Evolutionary conservation across 1,139 yeast species (phyloP).

Genomic region (Dujonia santamariae): DNA sequence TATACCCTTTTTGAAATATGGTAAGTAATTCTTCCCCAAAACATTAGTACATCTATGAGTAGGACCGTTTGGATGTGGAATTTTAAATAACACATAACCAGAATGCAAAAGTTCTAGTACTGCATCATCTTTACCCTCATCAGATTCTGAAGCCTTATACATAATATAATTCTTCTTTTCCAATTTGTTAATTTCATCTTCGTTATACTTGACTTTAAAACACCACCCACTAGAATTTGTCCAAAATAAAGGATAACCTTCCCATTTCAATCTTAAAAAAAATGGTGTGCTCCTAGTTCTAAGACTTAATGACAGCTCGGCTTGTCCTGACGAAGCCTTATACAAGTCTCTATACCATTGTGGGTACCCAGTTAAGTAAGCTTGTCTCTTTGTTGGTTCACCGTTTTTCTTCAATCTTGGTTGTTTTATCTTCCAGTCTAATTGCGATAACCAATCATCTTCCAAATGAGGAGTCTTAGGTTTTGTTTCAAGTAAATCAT

Average conservation of each 20-base stretch:
- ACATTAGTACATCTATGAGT: conserved; percentile 71
- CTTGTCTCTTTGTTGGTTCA: conserved; percentile 70
- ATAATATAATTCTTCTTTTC: conserved; percentile 50
- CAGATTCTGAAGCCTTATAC: conserved; percentile 19
- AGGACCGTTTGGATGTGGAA: conserved; percentile 94
- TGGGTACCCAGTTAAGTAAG: conserved; percentile 84
- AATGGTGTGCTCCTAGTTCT: conserved; percentile 77
- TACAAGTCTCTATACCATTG: conserved; percentile 86
- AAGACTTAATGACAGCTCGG: conserved; percentile 58
- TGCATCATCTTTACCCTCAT: neutral
- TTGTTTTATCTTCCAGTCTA: conserved; percentile 79
- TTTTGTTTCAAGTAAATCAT: conserved; percentile 46
- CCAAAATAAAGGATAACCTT: conserved; percentile 80
- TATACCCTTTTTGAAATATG: conserved; percentile 70
- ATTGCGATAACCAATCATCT: conserved; percentile 80
- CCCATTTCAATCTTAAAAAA: conserved; percentile 79
- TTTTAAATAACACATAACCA: conserved; percentile 48
- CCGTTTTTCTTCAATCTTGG: conserved; percentile 67
- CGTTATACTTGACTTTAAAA: conserved; percentile 54
- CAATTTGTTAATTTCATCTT: conserved; percentile 35
- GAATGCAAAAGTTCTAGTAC: conserved; percentile 10
- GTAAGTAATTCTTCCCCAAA: conserved; percentile 71
- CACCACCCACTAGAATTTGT: conserved; percentile 84
- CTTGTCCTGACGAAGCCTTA: conserved; percentile 42
- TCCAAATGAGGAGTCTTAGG: conserved; percentile 22